These are phyloP conservation scores for Yarrowia hollandica DNA, from an alignment of 805 yeast genomes.

Conservation along the genomic window DNA sequence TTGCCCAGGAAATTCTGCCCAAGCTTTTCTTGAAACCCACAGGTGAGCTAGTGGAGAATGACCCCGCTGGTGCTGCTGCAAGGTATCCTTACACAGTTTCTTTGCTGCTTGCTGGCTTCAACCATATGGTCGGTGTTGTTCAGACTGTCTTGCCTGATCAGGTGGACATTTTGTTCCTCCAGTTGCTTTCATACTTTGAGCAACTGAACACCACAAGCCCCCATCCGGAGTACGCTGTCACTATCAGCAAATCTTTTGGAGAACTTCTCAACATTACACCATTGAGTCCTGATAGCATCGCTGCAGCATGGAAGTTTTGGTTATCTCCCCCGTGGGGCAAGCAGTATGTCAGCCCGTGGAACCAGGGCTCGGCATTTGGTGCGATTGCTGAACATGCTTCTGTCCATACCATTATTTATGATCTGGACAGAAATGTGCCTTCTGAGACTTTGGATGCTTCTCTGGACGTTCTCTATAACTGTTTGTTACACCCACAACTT, in stretches of 20 bases:
- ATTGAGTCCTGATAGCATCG: neutral
- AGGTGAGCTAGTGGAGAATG: constrained; percentile 11
- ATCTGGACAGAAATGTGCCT: constrained; percentile 10
- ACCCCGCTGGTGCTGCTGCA: constrained; percentile 20
- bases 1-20: constrained; percentile 12
- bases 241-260: constrained; percentile 8
- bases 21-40: constrained; percentile 12
- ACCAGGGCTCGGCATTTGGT: neutral
- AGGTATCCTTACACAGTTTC: constrained; percentile 22
- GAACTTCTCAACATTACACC: constrained; percentile 12
- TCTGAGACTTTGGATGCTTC: constrained; percentile 3
- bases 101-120: constrained; percentile 7
- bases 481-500: constrained; percentile 20
- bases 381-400: constrained; percentile 26
- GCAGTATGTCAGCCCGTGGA: constrained; percentile 4
- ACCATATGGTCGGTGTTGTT: constrained; percentile 20
- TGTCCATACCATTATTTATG: constrained; percentile 7
- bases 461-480: constrained; percentile 14
- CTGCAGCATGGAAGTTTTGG: constrained; percentile 23
- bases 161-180: constrained; percentile 14
- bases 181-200: constrained; percentile 13
- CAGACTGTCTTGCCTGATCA: neutral
- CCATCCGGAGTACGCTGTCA: constrained; percentile 15
- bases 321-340: constrained; percentile 19
- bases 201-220: constrained; percentile 4